Evolutionary conservation across 2,329 filamentous ascomycete genomes (phyloP), one percentile per base, ranked within the genome.

Genomic region (Byssothecium circinans): DNA sequence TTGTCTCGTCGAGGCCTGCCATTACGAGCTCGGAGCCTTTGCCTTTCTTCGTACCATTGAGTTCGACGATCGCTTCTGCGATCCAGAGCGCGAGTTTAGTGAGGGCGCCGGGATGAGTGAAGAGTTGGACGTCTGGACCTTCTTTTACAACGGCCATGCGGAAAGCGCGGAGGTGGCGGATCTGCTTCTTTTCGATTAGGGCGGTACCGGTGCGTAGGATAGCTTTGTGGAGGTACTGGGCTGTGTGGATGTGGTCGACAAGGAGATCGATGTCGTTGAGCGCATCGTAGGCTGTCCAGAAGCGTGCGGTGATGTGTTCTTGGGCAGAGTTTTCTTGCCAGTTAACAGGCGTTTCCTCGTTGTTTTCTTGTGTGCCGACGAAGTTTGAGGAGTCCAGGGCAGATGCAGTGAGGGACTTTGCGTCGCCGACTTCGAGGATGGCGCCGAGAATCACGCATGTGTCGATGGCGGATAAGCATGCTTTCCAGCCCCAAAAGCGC

Each of bases 91-190:
- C 91, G 12, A 99, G 81, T 70, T 97, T 96, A 2, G 91, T 95
- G 19, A 99, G 76, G 1, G 94, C 94, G 5, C 91, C 89, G 0
- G 94, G 91, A 64, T 97, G 92, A 1, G 87, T 91, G 73, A 99
- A 99, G 10, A 97, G 80, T n/a, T 82, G 75, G 0, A 95, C 87
- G 60, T 97, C 94, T 0, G 91, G 90, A 0, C 92, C 91, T 64
- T 97, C 94, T 67, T 95, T 96, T 60, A 99, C 91, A 3, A 97
- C 88, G 27, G 89, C 95, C 80, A 99, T 91, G 41, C 94, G 88
- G 70, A 97, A 99, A 0, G 92, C 88, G 39, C 90, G 85, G 14
- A 99, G 78, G 68, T 96, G 91, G 30, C 90, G 88, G 66, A 99
- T 95, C 62, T 96, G 91, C 49, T 88, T 87, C 74, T 99, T 99